These are phyloP conservation scores for Candida albicans DNA, from an alignment of 1,139 yeast species.

Conservation along the genomic window DNA sequence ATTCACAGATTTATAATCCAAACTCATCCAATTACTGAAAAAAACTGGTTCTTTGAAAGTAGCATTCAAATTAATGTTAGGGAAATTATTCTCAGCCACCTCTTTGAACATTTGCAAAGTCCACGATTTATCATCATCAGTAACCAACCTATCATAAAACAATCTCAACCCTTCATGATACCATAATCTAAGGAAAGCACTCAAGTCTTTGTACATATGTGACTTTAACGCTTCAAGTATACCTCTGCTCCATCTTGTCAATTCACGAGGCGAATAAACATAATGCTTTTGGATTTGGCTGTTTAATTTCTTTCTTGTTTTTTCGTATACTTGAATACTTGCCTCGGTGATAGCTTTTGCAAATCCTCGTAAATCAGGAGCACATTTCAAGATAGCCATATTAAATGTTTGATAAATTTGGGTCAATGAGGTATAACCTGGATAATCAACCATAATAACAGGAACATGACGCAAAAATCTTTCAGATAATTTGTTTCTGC, in stretches of 20 bases:
- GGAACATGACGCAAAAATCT: constrained; percentile 71
- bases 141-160: constrained; percentile 70
- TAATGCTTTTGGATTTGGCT: constrained; percentile 52
- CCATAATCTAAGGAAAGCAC: constrained; percentile 64
- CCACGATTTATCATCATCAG: constrained; percentile 50
- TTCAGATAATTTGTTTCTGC: constrained; percentile 59
- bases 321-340: constrained; percentile 63
- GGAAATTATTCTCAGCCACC: constrained; percentile 45
- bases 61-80: constrained; percentile 37
- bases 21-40: constrained; percentile 74
- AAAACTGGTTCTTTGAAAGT: constrained; percentile 53
- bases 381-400: constrained; percentile 56
- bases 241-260: constrained; percentile 89
- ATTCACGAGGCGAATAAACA: constrained; percentile 85
- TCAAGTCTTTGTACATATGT: constrained; percentile 33
- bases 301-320: constrained; percentile 43
- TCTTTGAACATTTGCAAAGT: constrained; percentile 45
- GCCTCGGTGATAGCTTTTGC: constrained; percentile 56
- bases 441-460: constrained; percentile 78
- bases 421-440: constrained; percentile 59
- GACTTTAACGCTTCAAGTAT: constrained; percentile 56
- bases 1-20: constrained; percentile 59
- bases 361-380: constrained; percentile 63
- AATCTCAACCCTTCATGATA: constrained; percentile 79
- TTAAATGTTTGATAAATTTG: constrained; percentile 69